Evolutionary conservation across 2,329 filamentous ascomycete species (phyloP), one percentile per base, ranked within the genome.

Genomic region (Neofusicoccum laricinum): DNA sequence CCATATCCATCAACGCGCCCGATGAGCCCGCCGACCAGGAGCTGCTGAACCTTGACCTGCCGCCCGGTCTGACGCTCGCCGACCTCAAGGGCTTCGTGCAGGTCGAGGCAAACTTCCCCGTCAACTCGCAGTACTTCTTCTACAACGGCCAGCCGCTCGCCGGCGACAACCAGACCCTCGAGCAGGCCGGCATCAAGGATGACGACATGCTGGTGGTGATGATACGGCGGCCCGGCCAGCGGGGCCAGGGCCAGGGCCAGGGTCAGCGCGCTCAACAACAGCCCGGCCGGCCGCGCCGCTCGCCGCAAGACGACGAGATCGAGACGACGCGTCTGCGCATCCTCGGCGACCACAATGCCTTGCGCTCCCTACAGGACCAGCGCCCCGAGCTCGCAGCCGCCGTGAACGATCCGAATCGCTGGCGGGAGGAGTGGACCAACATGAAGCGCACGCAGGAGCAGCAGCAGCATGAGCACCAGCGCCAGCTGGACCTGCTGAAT

Each of bases 201-300:
- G 92, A 92, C 63, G 95, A 97, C 73, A 93, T 99, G 91, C 82
- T 99, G 68, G 92, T 91, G 34, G 85, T 98, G 69, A 90, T 96
- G 74, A 89, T 97, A 69, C 75, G 75, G 65, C 73, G 69, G 64
- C 70, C 67, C 63, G 66, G 64, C 63, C 68, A 65, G 66, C 63
- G 21, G 36, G 25, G 43, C 36, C 40, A 61, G 14, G 34, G 38
- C 30, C 38, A 59, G 21, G 32, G 61, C 55, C 38, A 59, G 21
- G 32, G 61, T 50, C 30, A 21, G 21, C 34, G 30, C 43, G 12
- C 34, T 51, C 49, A 61, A 45, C 34, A 58, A 40, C 45, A 61
- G 38, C 14, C 34, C 21, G 51, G 17, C 49, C 41, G 51, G 45
- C 62, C 50, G 34, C 49, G 32, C 50, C 41, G 51, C 41, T 34